Evolutionary conservation across 2,329 filamentous ascomycete species (phyloP), one percentile per base, ranked within the genome.

Genomic region (Zymoseptoria ardabiliae): DNA sequence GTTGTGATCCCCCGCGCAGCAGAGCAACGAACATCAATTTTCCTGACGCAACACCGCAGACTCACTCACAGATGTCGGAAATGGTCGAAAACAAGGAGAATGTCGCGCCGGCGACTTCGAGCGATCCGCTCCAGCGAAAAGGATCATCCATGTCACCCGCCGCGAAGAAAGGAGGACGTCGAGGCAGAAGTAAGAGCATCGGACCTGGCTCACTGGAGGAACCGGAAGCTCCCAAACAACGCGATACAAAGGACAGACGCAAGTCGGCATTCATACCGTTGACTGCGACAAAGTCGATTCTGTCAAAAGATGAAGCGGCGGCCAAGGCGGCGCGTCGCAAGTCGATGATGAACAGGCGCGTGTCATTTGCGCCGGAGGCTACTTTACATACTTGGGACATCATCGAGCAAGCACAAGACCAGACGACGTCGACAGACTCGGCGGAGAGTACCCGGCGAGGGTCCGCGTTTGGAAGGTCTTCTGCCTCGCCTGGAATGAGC

Each of bases 351-450:
- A 96, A 94, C 72, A 86, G 94, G 69, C 86, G 94, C 70, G 94
- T 99, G 35, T 97, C 93, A 0, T 99, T 99, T 74, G 94, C 94
- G 4, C 94, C 94, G 1, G 94, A 99, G 76, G 94, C 94, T 11
- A 99, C 94, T 3, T 81, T 99, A 41, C 94, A 99, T 72, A 99
- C 94, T 0, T 97, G 96, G 82, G 92, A 97, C 70, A 92, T 94
- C 30, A 85, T 97, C 51, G 93, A 97, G 70, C 89, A 92, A 63
- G 82, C 86, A 71, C 91, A 92, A 70, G 92, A 97, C 71, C 90
- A 90, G 20, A 95, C 91, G 1, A 89, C 87, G 13, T 86, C 85
- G 10, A 87, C 85, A 6, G 81, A 85, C 17, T 79, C 83, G 7
- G 88, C 86, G 0, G 89, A 93, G 64, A 85, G 86, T 10, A 90